Evolutionary conservation across 2,329 filamentous ascomycete species (phyloP), one percentile per base, ranked within the genome.

Genomic region (Annulohypoxylon truncatum): DNA sequence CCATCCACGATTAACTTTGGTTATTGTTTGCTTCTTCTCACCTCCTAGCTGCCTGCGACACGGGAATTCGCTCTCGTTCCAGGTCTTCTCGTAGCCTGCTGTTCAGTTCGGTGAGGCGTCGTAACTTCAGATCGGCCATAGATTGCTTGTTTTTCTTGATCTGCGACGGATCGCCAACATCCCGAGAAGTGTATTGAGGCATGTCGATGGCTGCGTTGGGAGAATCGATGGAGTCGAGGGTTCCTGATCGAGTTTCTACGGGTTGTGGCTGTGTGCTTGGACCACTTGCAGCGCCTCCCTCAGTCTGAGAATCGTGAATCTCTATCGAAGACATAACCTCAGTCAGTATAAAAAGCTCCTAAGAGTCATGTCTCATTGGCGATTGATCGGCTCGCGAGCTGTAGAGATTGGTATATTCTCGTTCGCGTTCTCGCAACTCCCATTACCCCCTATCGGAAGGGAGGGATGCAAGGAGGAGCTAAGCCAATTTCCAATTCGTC

Each of bases 51-150:
- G 96, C 96, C 80, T 97, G 94, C 76, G 94, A 97, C 67, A 98
- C 94, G 72, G 95, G 96, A 78, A 98, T 97, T 75, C 96, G 89
- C 79, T 97, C 94, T 79, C 96, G 89, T 76, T 98, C 96, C 71
- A 99, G 86, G 80, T 99, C 96, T 82, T 99, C 96, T 76, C 94
- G 92, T 80, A 99, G 84, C 75, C 96, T 91, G 81, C 93, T 93
- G 86, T 98, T 99, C 76, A 99, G 89, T 84, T 99, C 96, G 67
- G 94, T 98, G 81, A 99, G 86, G 71, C 96, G 92, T 77, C 96
- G 91, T 76, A 98, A 89, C 87, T 99, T 99, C 71, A 99, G 88
- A 80, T 99, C 96, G 74, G 95, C 95, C 93, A 99, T 98, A 79
- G 93, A 97, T 84, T 98, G 96, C 86, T 97, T 97, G 85, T 96